Percentiles rank a stretch among this genome's conserved stretches.
Conservation (phyloP, 2,329 filamentous ascomycete genomes). For the Fusarium musae region DNA sequence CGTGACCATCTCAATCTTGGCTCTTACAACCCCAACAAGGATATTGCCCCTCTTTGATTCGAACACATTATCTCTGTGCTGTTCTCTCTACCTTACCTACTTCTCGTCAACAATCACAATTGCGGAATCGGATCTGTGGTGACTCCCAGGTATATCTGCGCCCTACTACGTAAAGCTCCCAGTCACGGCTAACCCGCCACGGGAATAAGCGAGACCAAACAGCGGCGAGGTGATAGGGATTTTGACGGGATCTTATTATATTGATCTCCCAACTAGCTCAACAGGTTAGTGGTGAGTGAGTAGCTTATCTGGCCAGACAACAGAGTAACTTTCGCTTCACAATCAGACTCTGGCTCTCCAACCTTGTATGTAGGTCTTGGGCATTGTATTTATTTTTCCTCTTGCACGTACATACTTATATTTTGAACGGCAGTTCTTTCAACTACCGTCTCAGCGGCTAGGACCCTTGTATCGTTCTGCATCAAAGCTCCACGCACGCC, state of each 20-base stretch:
- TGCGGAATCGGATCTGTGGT: constrained; percentile 19
- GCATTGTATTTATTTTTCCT: background rate
- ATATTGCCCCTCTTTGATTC: constrained; percentile 14
- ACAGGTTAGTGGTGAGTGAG: background rate
- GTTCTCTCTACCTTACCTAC: background rate
- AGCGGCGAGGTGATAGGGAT: background rate
- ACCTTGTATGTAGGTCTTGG: background rate
- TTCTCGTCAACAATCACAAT: background rate
- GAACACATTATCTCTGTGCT: background rate
- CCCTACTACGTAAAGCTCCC: background rate
- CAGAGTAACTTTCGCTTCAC: constrained; percentile 4
- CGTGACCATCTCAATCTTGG: background rate
- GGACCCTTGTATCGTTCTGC: constrained; percentile 13
- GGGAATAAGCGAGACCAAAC: constrained; percentile 17
- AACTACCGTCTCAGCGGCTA: constrained; percentile 18
- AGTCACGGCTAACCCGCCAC: background rate
- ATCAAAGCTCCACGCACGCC: constrained; percentile 27
- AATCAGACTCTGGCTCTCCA: background rate
- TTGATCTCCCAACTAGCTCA: background rate
- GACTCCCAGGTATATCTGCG: background rate
- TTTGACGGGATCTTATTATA: constrained; percentile 6
- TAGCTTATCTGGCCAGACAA: constrained; percentile 10
- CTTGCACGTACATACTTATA: background rate
- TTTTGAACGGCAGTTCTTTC: constrained; percentile 1
- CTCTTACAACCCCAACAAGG: constrained; percentile 16